Evolutionary conservation across 805 yeast genomes (phyloP).

Genomic region (Candida pseudoglaebosa): DNA sequence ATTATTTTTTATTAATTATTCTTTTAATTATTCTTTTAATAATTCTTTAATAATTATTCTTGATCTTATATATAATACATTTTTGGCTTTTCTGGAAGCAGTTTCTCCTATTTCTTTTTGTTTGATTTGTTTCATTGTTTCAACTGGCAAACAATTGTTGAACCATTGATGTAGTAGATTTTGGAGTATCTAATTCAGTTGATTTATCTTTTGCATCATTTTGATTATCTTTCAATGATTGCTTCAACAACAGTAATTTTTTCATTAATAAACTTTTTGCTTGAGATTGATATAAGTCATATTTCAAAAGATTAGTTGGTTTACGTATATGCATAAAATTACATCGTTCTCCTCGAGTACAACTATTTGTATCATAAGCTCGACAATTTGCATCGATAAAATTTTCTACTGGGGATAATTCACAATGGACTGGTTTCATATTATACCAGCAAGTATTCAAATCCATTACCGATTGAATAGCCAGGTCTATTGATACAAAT

Average conservation of each 20-base stretch:
- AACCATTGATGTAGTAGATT: conserved; percentile 13
- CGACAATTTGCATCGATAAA: conserved; percentile 73
- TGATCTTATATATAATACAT: too few relatives aligned
- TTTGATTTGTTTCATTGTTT: not conserved
- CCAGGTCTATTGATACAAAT: conserved; percentile 53
- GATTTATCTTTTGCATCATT: conserved; percentile 1
- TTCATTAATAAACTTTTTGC: conserved; percentile 22
- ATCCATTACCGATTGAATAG: conserved; percentile 53
- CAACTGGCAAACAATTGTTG: conserved; percentile 15
- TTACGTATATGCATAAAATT: conserved; percentile 78
- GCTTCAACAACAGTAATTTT: conserved; percentile 12
- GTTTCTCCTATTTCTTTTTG: too few relatives aligned
- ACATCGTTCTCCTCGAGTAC: conserved; percentile 80
- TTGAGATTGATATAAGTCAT: conserved; percentile 38
- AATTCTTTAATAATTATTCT: too few relatives aligned
- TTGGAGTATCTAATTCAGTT: conserved; percentile 1
- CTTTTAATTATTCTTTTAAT: too few relatives aligned
- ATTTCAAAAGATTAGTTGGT: conserved; percentile 45
- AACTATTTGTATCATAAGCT: conserved; percentile 57
- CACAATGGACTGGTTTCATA: conserved; percentile 73
- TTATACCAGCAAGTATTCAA: conserved; percentile 82
- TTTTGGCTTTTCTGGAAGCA: too few relatives aligned
- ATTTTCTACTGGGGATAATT: conserved; percentile 68
- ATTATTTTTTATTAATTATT: too few relatives aligned
- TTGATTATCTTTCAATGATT: not conserved